phyloP scores from a whole-genome alignment of 2,329 filamentous ascomycete genomes.

The Cryphonectria naterciae region DNA sequence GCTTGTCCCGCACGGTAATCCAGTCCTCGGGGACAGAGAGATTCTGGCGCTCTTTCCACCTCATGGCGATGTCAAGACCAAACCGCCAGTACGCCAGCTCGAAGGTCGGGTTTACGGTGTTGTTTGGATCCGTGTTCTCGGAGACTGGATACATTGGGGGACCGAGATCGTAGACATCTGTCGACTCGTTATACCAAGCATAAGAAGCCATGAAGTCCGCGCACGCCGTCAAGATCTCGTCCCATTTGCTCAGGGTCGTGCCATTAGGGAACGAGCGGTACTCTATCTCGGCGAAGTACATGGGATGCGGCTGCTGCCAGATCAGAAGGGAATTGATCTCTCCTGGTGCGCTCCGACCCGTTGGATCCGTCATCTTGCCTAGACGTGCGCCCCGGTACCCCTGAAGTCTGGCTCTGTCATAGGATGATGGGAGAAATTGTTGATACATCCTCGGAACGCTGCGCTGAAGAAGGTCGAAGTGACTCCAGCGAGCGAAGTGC shows the following conservation, averaged over 20 bases:
- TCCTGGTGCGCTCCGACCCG: constrained; percentile 58
- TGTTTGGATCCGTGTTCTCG: constrained; percentile 63
- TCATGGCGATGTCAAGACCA: constrained; percentile 56
- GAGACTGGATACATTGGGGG: constrained; percentile 51
- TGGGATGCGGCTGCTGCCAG: constrained; percentile 66
- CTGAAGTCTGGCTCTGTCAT: constrained; percentile 43
- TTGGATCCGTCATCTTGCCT: constrained; percentile 63
- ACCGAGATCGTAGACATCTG: constrained; percentile 54
- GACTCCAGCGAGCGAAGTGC: constrained; percentile 56
- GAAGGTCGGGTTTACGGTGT: constrained; percentile 61
- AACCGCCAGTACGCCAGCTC: constrained; percentile 67
- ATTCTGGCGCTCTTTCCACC: constrained; percentile 55
- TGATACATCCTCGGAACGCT: constrained; percentile 51
- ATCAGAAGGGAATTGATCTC: constrained; percentile 64
- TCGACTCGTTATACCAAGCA: constrained; percentile 57
- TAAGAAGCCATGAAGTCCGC: constrained; percentile 65
- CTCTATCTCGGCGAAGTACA: constrained; percentile 63
- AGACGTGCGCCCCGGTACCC: constrained; percentile 49
- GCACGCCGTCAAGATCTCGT: constrained; percentile 52
- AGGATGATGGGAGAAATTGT: constrained; percentile 47
- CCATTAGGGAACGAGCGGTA: constrained; percentile 50
- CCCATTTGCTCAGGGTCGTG: constrained; percentile 55
- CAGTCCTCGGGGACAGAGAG: constrained; percentile 50
- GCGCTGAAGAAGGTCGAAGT: constrained; percentile 49
- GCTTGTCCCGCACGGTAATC: constrained; percentile 52